Conservation (phyloP, 2,329 filamentous ascomycete species). For the Colletotrichum tofieldiae region DNA sequence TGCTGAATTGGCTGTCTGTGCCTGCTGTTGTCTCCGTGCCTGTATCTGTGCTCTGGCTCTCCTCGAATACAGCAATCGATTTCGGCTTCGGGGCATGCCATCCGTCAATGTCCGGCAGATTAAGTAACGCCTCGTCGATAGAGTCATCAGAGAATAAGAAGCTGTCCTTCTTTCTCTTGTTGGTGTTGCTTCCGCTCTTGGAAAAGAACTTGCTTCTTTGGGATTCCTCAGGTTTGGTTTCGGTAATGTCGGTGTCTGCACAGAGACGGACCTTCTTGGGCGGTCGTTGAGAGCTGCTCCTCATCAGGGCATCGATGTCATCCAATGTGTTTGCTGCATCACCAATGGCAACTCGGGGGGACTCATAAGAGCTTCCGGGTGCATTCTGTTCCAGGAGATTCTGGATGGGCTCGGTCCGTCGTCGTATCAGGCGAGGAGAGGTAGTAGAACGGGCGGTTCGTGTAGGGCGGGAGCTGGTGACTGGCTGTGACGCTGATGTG, state of each 20-base stretch:
- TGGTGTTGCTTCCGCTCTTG: slow-evolving; percentile 46
- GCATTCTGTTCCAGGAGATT: slow-evolving; percentile 55
- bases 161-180: slow-evolving; percentile 56
- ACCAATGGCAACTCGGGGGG: slow-evolving; percentile 29
- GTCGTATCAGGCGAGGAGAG: slow-evolving; percentile 61
- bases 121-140: slow-evolving; percentile 67
- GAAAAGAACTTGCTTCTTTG: slow-evolving; percentile 72
- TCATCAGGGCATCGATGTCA: slow-evolving; percentile 41
- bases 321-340: slow-evolving; percentile 30
- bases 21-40: slow-evolving; percentile 29
- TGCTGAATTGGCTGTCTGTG: slow-evolving; percentile 42
- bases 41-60: slow-evolving; percentile 48
- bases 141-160: slow-evolving; percentile 71
- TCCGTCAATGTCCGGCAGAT: slow-evolving; percentile 66
- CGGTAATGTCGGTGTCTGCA: slow-evolving; percentile 55
- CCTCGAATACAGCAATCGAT: slow-evolving; percentile 63
- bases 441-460: slow-evolving; percentile 47
- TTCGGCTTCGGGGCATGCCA: slow-evolving; percentile 61
- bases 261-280: slow-evolving; percentile 72
- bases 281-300: slow-evolving; percentile 54
- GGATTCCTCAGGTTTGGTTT: slow-evolving; percentile 51
- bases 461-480: slow-evolving; percentile 43
- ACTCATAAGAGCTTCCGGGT: slow-evolving; percentile 5
- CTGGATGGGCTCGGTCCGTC: slow-evolving; percentile 67
- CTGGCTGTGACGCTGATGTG: slow-evolving; percentile 39